Evolutionary conservation across 2,329 filamentous ascomycete genomes (phyloP).

Genomic region (Boeremia lycopersici): DNA sequence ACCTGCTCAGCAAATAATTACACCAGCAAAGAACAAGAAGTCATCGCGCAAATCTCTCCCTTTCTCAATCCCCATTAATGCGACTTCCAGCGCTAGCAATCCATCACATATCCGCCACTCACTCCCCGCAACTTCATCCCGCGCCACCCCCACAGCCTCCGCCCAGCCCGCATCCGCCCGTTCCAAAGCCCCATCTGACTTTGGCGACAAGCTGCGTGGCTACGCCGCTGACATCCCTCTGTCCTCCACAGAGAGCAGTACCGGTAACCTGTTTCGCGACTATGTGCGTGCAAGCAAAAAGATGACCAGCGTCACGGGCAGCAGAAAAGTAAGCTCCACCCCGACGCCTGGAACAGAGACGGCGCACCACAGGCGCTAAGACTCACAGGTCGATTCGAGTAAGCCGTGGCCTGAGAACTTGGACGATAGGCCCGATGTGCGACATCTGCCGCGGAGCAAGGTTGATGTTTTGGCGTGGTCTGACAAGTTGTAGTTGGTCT

Average conservation of each 20-base stretch:
- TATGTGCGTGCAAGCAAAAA: constrained; percentile 22
- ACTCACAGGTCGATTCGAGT: constrained; percentile 19
- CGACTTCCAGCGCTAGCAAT: not conserved
- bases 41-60: constrained; percentile 4
- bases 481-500: constrained; percentile 16
- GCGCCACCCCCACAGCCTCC: not conserved
- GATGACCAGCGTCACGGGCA: constrained; percentile 27
- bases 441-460: constrained; percentile 16
- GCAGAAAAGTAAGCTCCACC: constrained; percentile 26
- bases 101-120: constrained; percentile 23
- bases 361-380: constrained; percentile 16
- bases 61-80: not conserved
- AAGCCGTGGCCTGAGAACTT: constrained; percentile 25
- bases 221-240: not conserved
- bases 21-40: constrained; percentile 4
- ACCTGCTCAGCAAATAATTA: not conserved
- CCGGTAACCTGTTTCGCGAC: constrained; percentile 25
- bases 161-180: not conserved
- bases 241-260: not conserved
- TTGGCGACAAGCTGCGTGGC: not conserved
- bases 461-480: constrained; percentile 28
- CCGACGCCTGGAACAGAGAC: not conserved
- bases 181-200: not conserved
- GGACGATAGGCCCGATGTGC: constrained; percentile 19
- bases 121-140: constrained; percentile 16